Conservation (phyloP, 352 stramenopile genomes). For the Globisporangium cystogenes region DNA sequence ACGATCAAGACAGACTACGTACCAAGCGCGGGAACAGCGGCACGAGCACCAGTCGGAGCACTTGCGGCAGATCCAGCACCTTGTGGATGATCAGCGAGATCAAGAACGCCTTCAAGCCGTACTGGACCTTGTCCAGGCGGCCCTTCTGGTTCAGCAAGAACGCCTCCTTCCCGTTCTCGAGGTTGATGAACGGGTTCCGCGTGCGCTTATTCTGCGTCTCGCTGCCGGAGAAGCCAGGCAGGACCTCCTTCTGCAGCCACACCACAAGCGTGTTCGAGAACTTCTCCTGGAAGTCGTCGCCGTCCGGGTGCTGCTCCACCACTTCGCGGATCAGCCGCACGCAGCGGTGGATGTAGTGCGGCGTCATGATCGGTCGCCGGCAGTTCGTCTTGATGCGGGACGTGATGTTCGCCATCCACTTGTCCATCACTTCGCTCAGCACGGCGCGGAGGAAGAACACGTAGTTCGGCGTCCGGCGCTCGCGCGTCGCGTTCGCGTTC, state of each 20-base stretch:
- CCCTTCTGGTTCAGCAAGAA: slow-evolving; percentile 82
- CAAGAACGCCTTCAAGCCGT: slow-evolving; percentile 82
- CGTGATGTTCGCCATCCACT: slow-evolving; percentile 81
- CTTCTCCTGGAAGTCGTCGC: slow-evolving; percentile 81
- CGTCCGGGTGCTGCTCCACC: slow-evolving; percentile 77
- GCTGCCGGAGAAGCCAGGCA: slow-evolving; percentile 72
- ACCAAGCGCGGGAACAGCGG: slow-evolving; percentile 76
- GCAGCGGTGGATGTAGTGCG: slow-evolving; percentile 81
- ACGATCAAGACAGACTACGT: slow-evolving; percentile 1
- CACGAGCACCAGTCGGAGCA: slow-evolving; percentile 78
- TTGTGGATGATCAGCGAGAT: slow-evolving; percentile 80
- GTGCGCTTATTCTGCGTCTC: slow-evolving; percentile 67
- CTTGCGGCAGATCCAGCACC: slow-evolving; percentile 78
- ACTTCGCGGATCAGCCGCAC: slow-evolving; percentile 81
- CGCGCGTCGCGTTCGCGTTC: slow-evolving; percentile 68
- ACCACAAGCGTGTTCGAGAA: slow-evolving; percentile 80
- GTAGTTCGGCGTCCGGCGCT: slow-evolving; percentile 77
- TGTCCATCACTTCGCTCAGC: slow-evolving; percentile 85
- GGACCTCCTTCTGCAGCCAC: slow-evolving; percentile 84
- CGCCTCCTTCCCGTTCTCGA: slow-evolving; percentile 76
- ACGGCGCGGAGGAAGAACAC: slow-evolving; percentile 82
- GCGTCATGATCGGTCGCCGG: slow-evolving; percentile 72
- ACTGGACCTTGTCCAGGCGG: slow-evolving; percentile 77
- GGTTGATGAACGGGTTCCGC: slow-evolving; percentile 78
- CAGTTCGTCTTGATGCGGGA: slow-evolving; percentile 61